Base-by-base conservation (phyloP, 164 flowering plant species). In the Stephania yunnanensis region DNA sequence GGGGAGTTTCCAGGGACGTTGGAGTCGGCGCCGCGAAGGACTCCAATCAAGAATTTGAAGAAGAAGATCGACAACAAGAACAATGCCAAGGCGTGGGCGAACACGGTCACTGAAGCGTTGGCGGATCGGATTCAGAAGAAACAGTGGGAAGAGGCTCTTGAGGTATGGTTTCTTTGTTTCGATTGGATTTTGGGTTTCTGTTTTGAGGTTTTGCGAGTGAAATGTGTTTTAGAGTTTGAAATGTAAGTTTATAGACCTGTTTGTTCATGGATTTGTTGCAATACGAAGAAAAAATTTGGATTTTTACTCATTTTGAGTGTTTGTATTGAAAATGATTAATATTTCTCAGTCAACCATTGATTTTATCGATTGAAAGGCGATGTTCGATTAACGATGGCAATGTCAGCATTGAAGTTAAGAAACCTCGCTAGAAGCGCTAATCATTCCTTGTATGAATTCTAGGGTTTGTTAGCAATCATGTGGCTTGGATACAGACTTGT, bases 41-140 rank as follows among this genome's bases (percentile, higher is more conserved):
- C 88, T 4, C 97, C 93, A 0, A 73, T 91, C 3, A 95, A 92
- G 86, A 93, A 91, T 74, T 13, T 89, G 68, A 92, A 92, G 89
- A 93, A 93, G 90, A 93, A 87, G 74, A 52, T 87, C 42, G 97
- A 93, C 31, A 78, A 84, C 36, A 92, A 80, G 83, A 72, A 76
- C 45, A 83, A 83, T 6, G 91, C 93, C 69, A 89, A 83, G 72
- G 98, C 87, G 1, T 95, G 98, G 99, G 97, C 68, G 63, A 80
- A 65, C 75, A 95, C 98, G n/a, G 95, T 93, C 44, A 89, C 98
- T 11, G 97, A 95, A 81, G 73, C 90, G 71, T 77, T 95, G 53
- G 82, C 92, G 20, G 92, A 91, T 29, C 78, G 66, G 66, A 90
- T 95, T 77, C 78, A 75, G 74, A 90, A 88, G 73, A 93, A 89